Conservation (phyloP, 78 protist genomes). For the Monosiga brevicollis region DNA sequence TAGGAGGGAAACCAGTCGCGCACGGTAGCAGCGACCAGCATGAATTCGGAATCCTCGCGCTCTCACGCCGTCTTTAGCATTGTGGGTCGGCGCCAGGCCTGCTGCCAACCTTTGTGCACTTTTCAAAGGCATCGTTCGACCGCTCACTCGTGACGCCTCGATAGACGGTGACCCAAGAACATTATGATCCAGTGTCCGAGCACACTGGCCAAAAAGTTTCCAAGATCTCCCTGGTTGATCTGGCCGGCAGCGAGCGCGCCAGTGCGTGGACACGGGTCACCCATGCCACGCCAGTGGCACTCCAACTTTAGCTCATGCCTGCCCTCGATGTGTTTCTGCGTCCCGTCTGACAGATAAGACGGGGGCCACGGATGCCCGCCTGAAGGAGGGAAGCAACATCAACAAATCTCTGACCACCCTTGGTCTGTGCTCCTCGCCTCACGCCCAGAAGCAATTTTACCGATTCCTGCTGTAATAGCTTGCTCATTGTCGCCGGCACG, state of each 20-base stretch:
- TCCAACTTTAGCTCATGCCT: neutral
- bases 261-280: too few relatives aligned
- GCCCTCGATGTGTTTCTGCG: neutral
- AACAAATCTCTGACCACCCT: conserved; percentile 58
- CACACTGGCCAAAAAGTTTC: conserved; percentile 12
- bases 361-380: conserved; percentile 33
- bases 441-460: conserved; percentile 9
- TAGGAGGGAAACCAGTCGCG: conserved; percentile 34
- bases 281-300: neutral
- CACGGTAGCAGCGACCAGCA: conserved; percentile 50
- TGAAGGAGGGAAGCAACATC: conserved; percentile 37
- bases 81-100: neutral
- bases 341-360: conserved; percentile 6
- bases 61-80: conserved; percentile 61
- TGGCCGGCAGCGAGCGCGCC: conserved; percentile 57
- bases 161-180: conserved; percentile 16
- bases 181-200: neutral
- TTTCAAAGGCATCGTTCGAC: neutral
- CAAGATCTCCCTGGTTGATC: conserved; percentile 16
- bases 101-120: neutral
- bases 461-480: too few relatives aligned
- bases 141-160: too few relatives aligned
- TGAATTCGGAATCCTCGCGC: conserved; percentile 58
- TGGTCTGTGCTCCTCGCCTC: conserved; percentile 61
- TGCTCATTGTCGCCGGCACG: too few relatives aligned